Evolutionary conservation across 441 rosid genomes (phyloP), one percentile per base, ranked within the genome.

Genomic region (Sinapis alba): DNA sequence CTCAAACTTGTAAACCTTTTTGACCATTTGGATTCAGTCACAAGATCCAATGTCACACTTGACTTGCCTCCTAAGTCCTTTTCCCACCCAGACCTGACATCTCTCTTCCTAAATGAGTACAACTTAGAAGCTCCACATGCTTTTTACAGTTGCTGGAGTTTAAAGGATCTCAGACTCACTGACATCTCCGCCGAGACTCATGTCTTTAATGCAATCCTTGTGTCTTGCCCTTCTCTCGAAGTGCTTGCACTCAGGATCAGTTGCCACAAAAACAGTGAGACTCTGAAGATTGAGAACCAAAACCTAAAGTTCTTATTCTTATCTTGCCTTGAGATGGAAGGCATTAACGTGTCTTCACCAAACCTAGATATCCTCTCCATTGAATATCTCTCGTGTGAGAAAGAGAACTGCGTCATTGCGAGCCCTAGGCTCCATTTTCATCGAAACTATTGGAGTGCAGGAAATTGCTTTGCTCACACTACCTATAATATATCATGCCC

Each of bases 211-310:
- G 26, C 15, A 47, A 34, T 65, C 59, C 16, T 65, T 11, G 16
- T 28, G 5, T 65, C 70, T 47, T 65, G 70, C 43, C 1, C 27
- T 67, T 50, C 27, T 53, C 71, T 67, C 28, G 28, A 51, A 67
- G 47, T 34, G 27, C 61, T 67, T 30, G 28, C 23, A 2, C 11
- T 67, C 51, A 3, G 3, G 2, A 30, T 51, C 30, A 6, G 0
- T 4, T 28, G 27, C 19, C 28, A 18, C 24, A 32, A 30, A 50
- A 28, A 5, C 4, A 8, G 23, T 8, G 61, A 43, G 8, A 0
- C 7, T 51, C 13, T 67, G 28, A 67, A 51, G 45, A 51, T 51
- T 7, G 61, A 53, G 8, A 67, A 67, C 47, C 28, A 6, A 4
- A 53, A 30, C 7, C 23, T 67, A 50, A 30, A 30, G 47, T 18